Evolutionary conservation across 2,329 filamentous ascomycete species (phyloP), one percentile per base, ranked within the genome.

Genomic region (Penicillium sp.): DNA sequence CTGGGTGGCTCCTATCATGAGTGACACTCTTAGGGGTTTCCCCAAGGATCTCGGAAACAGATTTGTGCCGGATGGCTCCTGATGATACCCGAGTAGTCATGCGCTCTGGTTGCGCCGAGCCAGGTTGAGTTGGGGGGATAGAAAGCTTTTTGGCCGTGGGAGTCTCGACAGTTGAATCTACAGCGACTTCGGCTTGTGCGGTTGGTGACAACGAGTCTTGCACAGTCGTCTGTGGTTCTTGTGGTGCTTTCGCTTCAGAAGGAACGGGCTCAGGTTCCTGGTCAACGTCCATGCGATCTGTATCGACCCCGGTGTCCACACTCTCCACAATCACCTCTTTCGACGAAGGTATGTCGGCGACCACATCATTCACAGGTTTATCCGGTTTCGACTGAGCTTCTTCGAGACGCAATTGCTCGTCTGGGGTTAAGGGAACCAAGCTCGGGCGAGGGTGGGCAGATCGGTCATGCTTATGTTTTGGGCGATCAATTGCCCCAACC

Each of bases 51-150:
- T 88, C 85, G 17, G 81, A 84, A 4, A 87, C 82, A 5, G 84
- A 86, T 61, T 87, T 88, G 45, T 84, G 81, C 53, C 80, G 76
- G 58, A 87, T 81, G 3, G 82, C 80, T 37, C 83, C 84, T 9
- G 85, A 86, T 3, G 82, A 81, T 21, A 86, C 81, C 57, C 84
- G 72, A 1, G 83, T 87, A 10, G 82, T 84, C 71, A 84, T 84
- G 28, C 82, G 76, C 57, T 78, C 77, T 4, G 69, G 60, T 38
- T 69, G 64, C 26, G 72, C 60, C 48, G 49, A 68, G 57, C 28
- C 68, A 48, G 56, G 54, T 32, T 58, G 57, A 6, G 51, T 52
- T 7, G 58, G 42, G 8, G 61, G 56, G 3, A 58, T 58, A 13
- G 49, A 37, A 29, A 55, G 56, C 22, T 61, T 64, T n/a, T 60